Base-by-base conservation (phyloP, 352 stramenopile genomes). In the Phytophthora capsici region DNA sequence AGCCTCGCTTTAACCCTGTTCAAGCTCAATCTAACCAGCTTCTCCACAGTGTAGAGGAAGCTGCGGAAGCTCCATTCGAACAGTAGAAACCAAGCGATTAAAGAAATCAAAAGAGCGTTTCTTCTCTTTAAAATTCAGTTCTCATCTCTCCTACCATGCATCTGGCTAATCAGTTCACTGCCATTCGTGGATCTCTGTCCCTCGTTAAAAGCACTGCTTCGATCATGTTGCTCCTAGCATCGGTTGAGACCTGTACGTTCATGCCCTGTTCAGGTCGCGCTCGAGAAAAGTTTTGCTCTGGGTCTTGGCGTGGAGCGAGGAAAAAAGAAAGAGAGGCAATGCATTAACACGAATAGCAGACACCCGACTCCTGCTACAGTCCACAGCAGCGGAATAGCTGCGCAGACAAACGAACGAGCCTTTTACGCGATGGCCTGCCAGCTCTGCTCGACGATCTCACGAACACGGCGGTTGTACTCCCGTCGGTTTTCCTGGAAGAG, bases 391-490 rank as follows among this genome's bases (percentile, higher is more conserved):
- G 34, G 25, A 55, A 14, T 59, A 50, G 32, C 28, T 8, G 10
- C 2, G 28, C 26, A 7, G 8, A 54, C 30, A 44, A 50, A 63
- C 41, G 40, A 73, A 37, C 49, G 63, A 66, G 44, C 44, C 40
- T 58, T 54, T 64, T 90, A 92, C 50, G 83, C 81, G 49, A 93
- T 78, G 16, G 82, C 95, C 36, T 98, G 80, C 97, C 97, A 99
- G 77, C 91, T 99, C 78, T 99, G 93, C 74, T 99, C 97, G 48
- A 99, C 98, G 76, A 99, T 98, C 78, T 99, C 96, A 53, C 97
- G 90, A 37, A 99, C 98, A 47, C 98, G 94, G 26, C 97, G 91
- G 84, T 99, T 99, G 85, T 99, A 99, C 80, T 99, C 98, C 64
- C 96, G 90, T 68, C 98, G 84, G 89, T 99, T 99, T 67, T 99